Evolutionary conservation across 345 rosid genomes (phyloP).

Genomic region (Trapa incisa): DNA sequence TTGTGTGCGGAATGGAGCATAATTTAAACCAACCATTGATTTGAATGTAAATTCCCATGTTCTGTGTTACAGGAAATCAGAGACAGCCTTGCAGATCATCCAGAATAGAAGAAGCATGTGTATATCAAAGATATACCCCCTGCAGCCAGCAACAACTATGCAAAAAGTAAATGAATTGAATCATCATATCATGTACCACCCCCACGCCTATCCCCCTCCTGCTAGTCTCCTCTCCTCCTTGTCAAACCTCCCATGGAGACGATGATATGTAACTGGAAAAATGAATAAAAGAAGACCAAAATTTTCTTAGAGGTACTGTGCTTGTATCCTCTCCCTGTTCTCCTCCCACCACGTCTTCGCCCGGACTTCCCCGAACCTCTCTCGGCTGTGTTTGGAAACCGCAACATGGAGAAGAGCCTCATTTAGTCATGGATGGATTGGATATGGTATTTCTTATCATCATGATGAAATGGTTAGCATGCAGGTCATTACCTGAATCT

Average conservation of each 20-base stretch:
- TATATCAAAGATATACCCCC: neutral
- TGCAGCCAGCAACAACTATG: neutral
- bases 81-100: too few species aligned
- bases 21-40: too few species aligned
- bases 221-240: neutral
- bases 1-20: too few species aligned
- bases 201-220: neutral
- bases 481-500: conserved; percentile 63
- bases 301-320: conserved; percentile 54
- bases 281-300: conserved; percentile 1
- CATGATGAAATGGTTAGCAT: too few species aligned
- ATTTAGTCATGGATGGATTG: neutral
- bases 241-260: neutral
- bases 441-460: neutral
- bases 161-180: conserved; percentile 5
- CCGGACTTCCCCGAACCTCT: conserved; percentile 75
- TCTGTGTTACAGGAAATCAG: too few species aligned
- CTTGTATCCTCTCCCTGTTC: conserved; percentile 94
- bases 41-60: too few species aligned
- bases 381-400: conserved; percentile 52
- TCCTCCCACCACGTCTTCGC: conserved; percentile 99
- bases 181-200: neutral
- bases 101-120: neutral
- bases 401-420: neutral
- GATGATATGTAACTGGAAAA: neutral